phyloP scores from a whole-genome alignment of 306 rosid genomes.

The Vigna nakashimae region DNA sequence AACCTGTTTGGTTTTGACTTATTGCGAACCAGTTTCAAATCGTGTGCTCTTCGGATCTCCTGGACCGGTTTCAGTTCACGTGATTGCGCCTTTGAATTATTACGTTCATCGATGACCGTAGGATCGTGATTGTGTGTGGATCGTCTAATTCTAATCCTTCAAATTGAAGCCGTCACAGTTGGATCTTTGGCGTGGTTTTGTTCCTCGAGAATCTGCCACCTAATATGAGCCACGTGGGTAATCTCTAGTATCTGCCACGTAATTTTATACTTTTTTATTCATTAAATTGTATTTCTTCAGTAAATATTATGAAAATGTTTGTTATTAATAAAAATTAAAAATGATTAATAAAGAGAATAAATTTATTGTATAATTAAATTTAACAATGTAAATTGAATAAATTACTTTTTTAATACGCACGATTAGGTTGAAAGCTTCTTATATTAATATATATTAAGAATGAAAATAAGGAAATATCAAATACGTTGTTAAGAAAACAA shows the following conservation, averaged over 20 bases:
- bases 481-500: not conserved
- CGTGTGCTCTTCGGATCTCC: not conserved
- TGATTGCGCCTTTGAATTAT: not conserved
- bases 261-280: no score
- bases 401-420: no score
- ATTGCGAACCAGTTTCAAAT: not conserved
- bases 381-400: no score
- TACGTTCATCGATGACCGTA: not conserved
- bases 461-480: no score
- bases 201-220: constrained; percentile 7
- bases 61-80: constrained; percentile 5
- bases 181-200: not conserved
- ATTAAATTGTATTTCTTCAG: no score
- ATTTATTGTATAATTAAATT: no score
- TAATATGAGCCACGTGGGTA: constrained; percentile 6
- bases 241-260: not conserved
- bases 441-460: no score
- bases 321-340: no score
- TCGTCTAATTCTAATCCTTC: not conserved
- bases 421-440: no score
- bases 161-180: constrained; percentile 15
- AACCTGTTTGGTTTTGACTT: not conserved
- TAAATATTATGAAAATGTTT: not conserved
- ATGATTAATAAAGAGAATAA: no score
- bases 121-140: constrained; percentile 6